A percentile compares a stretch with the other conserved stretches of the same genome.
phyloP scores from a whole-genome alignment of 2,329 filamentous ascomycete genomes.

The Coniella vitis region DNA sequence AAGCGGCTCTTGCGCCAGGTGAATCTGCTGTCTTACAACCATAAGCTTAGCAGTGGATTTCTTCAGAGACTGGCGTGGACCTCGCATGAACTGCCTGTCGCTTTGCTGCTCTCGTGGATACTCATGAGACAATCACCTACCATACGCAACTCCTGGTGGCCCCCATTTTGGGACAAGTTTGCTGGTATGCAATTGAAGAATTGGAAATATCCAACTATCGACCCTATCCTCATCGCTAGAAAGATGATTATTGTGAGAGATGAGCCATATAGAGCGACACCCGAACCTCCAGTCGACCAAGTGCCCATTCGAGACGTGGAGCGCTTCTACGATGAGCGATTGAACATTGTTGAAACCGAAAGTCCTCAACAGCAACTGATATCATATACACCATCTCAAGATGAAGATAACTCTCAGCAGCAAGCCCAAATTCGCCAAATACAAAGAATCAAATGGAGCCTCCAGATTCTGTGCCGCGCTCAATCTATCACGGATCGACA shows the following conservation, averaged over 20 bases:
- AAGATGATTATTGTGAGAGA: not conserved
- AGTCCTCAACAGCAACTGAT: not conserved
- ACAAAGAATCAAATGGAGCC: constrained; percentile 4
- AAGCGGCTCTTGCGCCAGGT: constrained; percentile 18
- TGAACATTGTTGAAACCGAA: not conserved
- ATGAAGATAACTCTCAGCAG: not conserved
- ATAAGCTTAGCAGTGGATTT: constrained; percentile 4
- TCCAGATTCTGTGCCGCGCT: not conserved
- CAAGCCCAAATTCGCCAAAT: not conserved
- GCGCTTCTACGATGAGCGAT: not conserved
- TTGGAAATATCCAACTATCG: constrained; percentile 4
- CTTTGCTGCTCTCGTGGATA: constrained; percentile 19
- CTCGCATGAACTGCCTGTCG: constrained; percentile 16
- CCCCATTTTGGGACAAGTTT: constrained; percentile 21
- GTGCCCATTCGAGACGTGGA: not conserved
- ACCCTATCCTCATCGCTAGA: constrained; percentile 1
- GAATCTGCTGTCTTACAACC: constrained; percentile 16
- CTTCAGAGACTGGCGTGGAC: constrained; percentile 20
- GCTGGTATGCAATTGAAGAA: constrained; percentile 4
- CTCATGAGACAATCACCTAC: constrained; percentile 4
- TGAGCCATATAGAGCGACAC: not conserved
- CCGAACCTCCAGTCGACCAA: not conserved
- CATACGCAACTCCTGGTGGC: constrained; percentile 13
- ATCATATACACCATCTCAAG: not conserved
- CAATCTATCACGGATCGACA: constrained; percentile 15